phyloP scores from a whole-genome alignment of 495 filamentous ascomycete genomes.

The Gamarada debralockiae region DNA sequence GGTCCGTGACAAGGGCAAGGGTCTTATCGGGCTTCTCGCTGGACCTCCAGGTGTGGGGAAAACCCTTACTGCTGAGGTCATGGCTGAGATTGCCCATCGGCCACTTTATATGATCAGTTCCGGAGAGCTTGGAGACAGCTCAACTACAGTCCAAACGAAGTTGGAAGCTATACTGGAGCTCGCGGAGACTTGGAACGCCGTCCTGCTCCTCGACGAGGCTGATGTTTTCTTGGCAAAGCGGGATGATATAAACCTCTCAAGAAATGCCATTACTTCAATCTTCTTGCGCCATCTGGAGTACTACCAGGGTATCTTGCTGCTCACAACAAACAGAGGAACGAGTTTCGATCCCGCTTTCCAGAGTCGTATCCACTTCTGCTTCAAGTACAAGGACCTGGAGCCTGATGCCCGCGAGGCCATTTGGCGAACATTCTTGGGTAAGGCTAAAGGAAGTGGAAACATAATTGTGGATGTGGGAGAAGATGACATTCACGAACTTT shows the following conservation, averaged over 20 bases:
- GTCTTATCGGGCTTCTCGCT: not conserved
- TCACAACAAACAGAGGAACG: not conserved
- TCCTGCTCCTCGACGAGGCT: not conserved
- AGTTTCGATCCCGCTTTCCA: not conserved
- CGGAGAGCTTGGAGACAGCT: not conserved
- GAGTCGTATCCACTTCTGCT: not conserved
- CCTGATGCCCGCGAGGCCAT: not conserved
- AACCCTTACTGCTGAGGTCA: not conserved
- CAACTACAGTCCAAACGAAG: not conserved
- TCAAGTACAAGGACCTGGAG: not conserved
- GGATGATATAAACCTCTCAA: not conserved
- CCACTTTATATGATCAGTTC: not conserved
- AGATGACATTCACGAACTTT: not conserved
- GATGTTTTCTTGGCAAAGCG: not conserved
- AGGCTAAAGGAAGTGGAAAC: not conserved
- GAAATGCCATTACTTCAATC: not conserved
- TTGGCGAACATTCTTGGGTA: not conserved
- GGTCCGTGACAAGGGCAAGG: not conserved
- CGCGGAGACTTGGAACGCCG: not conserved
- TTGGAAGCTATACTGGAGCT: not conserved
- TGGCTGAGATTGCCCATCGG: not conserved
- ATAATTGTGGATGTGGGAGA: not conserved
- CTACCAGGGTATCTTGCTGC: not conserved
- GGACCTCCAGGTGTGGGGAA: not conserved
- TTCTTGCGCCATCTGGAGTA: constrained; percentile 2